Percentiles rank a stretch among this genome's conserved stretches.
These are phyloP conservation scores for Amaranthus cruentus DNA, from an alignment of 148 eudicot genomes.

Conservation along the genomic window DNA sequence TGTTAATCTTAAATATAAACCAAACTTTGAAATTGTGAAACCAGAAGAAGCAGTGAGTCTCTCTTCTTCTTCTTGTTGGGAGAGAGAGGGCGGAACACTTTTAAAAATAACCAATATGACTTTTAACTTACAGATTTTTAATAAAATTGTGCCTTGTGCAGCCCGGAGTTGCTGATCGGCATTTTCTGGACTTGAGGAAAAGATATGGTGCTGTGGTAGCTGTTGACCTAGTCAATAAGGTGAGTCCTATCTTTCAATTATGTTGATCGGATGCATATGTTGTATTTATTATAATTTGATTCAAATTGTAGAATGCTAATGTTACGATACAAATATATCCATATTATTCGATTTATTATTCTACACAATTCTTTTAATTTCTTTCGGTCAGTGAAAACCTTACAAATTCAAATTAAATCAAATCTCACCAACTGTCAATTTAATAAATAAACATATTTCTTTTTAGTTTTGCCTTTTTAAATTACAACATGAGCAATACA, in stretches of 20 bases:
- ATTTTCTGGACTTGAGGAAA: slow-evolving; percentile 82
- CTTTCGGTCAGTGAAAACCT: too few species aligned
- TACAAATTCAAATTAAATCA: too few species aligned
- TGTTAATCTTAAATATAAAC: slow-evolving; percentile 94
- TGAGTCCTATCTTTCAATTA: slow-evolving; percentile 17
- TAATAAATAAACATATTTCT: too few species aligned
- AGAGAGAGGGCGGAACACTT: background rate
- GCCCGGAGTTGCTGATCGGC: slow-evolving; percentile 87
- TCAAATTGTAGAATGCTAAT: too few species aligned
- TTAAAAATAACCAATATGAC: background rate
- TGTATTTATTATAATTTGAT: too few species aligned
- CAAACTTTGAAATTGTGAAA: slow-evolving; percentile 75
- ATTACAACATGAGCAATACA: too few species aligned
- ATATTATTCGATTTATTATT: too few species aligned
- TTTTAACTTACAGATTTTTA: slow-evolving; percentile 13
- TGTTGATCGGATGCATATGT: background rate
- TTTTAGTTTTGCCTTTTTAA: too few species aligned
- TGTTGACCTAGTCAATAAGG: slow-evolving; percentile 93
- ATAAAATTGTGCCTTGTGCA: slow-evolving; percentile 25
- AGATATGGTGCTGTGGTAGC: slow-evolving; percentile 87
- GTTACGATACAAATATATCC: too few species aligned
- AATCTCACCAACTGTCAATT: too few species aligned
- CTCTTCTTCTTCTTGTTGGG: background rate
- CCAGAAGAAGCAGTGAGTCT: slow-evolving; percentile 85
- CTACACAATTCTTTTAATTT: too few species aligned